A percentile compares a stretch with the other conserved stretches of the same genome.
These are phyloP conservation scores for Salvia splendens DNA, from an alignment of 257 asterid genomes.

Conservation along the genomic window DNA sequence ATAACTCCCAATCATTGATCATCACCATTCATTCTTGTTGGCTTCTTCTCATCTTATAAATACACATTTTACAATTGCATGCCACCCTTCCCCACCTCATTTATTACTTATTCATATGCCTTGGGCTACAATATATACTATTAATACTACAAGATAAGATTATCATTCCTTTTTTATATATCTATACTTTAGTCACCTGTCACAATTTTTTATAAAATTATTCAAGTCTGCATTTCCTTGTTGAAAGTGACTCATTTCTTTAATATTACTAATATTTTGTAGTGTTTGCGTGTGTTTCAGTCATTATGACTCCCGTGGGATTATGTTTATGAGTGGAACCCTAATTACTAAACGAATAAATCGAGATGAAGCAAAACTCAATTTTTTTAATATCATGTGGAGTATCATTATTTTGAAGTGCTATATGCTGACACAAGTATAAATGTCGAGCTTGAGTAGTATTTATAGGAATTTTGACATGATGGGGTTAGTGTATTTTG, in stretches of 20 bases:
- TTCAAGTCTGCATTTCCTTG: not conserved
- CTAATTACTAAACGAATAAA: not conserved
- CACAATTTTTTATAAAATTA: not conserved
- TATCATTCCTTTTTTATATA: not conserved
- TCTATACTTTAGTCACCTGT: no score
- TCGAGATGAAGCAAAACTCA: not conserved
- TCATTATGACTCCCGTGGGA: conserved; percentile 13
- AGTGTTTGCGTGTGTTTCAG: no score
- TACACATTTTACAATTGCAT: conserved; percentile 11
- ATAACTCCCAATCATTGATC: conserved; percentile 45
- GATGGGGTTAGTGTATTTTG: no score
- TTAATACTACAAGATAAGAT: conserved; percentile 26
- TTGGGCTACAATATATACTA: conserved; percentile 7
- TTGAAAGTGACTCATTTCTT: conserved; percentile 6
- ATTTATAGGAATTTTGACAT: no score
- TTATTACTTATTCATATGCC: conserved; percentile 25
- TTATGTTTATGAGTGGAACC: not conserved
- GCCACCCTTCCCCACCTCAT: conserved; percentile 25
- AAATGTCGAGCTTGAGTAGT: no score
- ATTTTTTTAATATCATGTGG: not conserved
- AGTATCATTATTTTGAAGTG: no score
- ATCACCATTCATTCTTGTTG: conserved; percentile 34
- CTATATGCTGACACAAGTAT: no score
- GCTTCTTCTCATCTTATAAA: not conserved
- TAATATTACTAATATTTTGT: not conserved